These are phyloP conservation scores for Penicillium malachiteum DNA, from an alignment of 495 filamentous ascomycete genomes.

Conservation along the genomic window DNA sequence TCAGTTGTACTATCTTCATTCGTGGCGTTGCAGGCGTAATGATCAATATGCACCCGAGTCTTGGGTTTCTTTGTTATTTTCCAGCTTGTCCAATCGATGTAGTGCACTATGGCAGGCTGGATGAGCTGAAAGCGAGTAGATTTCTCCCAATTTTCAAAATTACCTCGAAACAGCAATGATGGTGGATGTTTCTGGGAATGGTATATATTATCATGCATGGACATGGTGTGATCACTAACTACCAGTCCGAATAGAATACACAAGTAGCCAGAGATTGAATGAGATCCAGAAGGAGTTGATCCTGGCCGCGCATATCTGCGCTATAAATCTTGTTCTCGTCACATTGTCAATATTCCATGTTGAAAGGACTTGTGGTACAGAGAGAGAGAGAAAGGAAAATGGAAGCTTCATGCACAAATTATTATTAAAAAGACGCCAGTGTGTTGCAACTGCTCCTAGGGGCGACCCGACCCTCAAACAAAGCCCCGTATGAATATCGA, in stretches of 20 bases:
- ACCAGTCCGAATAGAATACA: too few relatives aligned
- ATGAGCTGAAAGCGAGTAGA: too few relatives aligned
- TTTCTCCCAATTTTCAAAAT: too few relatives aligned
- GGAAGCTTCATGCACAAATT: slow-evolving; percentile 13
- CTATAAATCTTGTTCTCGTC: neutral
- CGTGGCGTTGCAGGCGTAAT: slow-evolving; percentile 12
- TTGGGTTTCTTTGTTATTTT: too few relatives aligned
- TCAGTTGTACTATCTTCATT: neutral
- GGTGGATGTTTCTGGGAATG: too few relatives aligned
- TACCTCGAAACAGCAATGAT: too few relatives aligned
- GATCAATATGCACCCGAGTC: neutral
- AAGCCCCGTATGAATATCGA: neutral
- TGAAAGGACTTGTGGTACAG: slow-evolving; percentile 15
- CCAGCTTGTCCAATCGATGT: too few relatives aligned
- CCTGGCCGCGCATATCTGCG: neutral
- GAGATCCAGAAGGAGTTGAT: neutral
- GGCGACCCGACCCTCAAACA: neutral
- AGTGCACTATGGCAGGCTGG: too few relatives aligned
- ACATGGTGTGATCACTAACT: too few relatives aligned
- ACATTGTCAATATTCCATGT: slow-evolving; percentile 20
- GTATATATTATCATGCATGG: too few relatives aligned
- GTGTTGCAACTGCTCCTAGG: slow-evolving; percentile 11
- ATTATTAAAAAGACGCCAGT: slow-evolving; percentile 17
- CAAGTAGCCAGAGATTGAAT: too few relatives aligned
- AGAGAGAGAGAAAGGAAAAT: slow-evolving; percentile 6